Evolutionary conservation across 2,329 filamentous ascomycete genomes (phyloP).

Genomic region (Penicillium sp.): DNA sequence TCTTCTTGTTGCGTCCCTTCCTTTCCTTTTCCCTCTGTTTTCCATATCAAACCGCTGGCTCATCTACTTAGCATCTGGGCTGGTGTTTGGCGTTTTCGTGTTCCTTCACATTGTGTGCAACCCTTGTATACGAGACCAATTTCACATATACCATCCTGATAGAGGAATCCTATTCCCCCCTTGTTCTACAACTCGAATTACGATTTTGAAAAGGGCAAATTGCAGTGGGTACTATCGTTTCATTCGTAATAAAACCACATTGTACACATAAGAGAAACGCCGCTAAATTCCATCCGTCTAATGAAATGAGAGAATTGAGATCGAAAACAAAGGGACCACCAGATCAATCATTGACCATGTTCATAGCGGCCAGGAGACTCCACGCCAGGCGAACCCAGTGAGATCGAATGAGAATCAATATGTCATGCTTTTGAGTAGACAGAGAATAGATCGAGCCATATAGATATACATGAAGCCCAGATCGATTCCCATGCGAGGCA

Average conservation of each 20-base stretch:
- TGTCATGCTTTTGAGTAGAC: slow-evolving; percentile 5
- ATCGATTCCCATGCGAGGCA: background rate
- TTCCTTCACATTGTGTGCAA: slow-evolving; percentile 6
- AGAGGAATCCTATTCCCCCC: background rate
- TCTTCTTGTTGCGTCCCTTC: background rate
- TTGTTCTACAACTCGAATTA: background rate
- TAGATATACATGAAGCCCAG: background rate
- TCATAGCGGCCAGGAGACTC: slow-evolving; percentile 21
- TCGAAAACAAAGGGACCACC: background rate
- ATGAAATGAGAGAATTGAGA: background rate
- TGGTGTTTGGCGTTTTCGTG: slow-evolving; percentile 21
- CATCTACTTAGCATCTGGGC: slow-evolving; percentile 20
- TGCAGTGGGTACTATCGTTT: slow-evolving; percentile 16
- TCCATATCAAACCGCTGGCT: slow-evolving; percentile 11
- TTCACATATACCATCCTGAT: slow-evolving; percentile 8
- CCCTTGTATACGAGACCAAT: slow-evolving; percentile 10
- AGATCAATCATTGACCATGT: slow-evolving; percentile 18
- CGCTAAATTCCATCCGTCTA: slow-evolving; percentile 14
- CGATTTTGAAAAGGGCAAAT: background rate
- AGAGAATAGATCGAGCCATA: slow-evolving; percentile 1
- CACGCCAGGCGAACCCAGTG: background rate
- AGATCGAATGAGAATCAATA: slow-evolving; percentile 1
- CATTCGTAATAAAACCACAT: slow-evolving; percentile 18
- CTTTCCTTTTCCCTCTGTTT: slow-evolving; percentile 5
- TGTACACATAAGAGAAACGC: slow-evolving; percentile 20